phyloP scores from a whole-genome alignment of 345 rosid genomes.

The Trapa incisa region DNA sequence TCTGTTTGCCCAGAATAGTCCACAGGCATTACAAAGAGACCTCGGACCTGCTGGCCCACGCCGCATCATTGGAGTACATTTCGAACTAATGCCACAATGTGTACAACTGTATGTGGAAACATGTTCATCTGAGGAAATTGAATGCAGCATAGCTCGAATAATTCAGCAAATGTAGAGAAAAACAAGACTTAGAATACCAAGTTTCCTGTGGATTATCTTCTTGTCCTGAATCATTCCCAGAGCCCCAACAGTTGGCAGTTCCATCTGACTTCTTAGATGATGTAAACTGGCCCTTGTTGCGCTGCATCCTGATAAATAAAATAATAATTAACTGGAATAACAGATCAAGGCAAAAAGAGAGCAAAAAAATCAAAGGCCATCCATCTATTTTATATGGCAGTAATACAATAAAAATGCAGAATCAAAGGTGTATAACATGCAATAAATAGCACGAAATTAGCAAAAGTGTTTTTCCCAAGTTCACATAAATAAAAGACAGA shows the following conservation, averaged over 20 bases:
- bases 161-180: not conserved
- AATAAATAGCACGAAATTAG: not conserved
- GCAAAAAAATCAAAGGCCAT: not conserved
- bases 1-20: conserved; percentile 86
- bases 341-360: not conserved
- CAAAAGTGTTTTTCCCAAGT: not conserved
- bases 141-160: not conserved
- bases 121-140: not conserved
- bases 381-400: not conserved
- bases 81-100: conserved; percentile 81
- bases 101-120: conserved; percentile 39
- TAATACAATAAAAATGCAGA: not conserved
- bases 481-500: not conserved
- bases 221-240: conserved; percentile 6
- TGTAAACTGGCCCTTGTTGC: conserved; percentile 13
- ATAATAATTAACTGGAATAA: not conserved
- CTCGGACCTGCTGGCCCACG: conserved; percentile 95
- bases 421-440: not conserved
- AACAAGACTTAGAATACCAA: not conserved
- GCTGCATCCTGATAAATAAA: conserved; percentile 6
- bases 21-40: conserved; percentile 97
- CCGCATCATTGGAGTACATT: conserved; percentile 93
- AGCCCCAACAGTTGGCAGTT: not conserved
- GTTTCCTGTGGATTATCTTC: conserved; percentile 9
- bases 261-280: conserved; percentile 7